phyloP scores from a whole-genome alignment of 345 rosid species.

The Hibiscus mutabilis region DNA sequence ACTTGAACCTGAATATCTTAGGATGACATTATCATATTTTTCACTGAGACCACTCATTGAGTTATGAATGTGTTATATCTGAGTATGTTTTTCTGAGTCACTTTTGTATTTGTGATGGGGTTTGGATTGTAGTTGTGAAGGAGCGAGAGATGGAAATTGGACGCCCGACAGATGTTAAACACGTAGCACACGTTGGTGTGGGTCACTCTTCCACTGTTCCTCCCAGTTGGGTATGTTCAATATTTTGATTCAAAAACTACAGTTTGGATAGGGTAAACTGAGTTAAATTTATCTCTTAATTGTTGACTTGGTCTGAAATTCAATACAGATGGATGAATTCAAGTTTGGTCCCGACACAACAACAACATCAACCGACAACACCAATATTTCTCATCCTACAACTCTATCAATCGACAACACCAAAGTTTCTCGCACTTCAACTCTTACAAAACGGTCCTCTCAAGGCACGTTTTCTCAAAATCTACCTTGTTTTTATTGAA shows the following conservation, averaged over 20 bases:
- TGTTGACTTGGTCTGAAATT: background rate
- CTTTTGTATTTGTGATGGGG: no score
- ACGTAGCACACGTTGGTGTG: slow-evolving; percentile 89
- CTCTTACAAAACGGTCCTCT: slow-evolving; percentile 44
- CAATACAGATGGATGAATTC: slow-evolving; percentile 75
- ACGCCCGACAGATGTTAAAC: slow-evolving; percentile 91
- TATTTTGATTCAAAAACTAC: background rate
- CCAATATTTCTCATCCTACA: slow-evolving; percentile 44
- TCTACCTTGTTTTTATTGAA: no score
- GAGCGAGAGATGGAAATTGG: slow-evolving; percentile 87
- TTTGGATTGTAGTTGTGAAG: slow-evolving; percentile 44
- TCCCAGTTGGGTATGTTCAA: slow-evolving; percentile 78
- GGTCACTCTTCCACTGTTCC: slow-evolving; percentile 62
- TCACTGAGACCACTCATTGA: no score
- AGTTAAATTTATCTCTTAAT: background rate
- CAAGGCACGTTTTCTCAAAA: slow-evolving; percentile 35
- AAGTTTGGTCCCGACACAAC: slow-evolving; percentile 58
- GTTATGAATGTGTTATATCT: no score
- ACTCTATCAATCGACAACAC: slow-evolving; percentile 24
- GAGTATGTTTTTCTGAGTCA: no score
- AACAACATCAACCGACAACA: slow-evolving; percentile 47
- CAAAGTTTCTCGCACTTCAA: background rate
- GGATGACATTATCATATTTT: no score
- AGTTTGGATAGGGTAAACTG: background rate
- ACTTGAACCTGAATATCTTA: no score